These are phyloP conservation scores for Nicotiana knightiana DNA, from an alignment of 257 asterid genomes.

Conservation along the genomic window DNA sequence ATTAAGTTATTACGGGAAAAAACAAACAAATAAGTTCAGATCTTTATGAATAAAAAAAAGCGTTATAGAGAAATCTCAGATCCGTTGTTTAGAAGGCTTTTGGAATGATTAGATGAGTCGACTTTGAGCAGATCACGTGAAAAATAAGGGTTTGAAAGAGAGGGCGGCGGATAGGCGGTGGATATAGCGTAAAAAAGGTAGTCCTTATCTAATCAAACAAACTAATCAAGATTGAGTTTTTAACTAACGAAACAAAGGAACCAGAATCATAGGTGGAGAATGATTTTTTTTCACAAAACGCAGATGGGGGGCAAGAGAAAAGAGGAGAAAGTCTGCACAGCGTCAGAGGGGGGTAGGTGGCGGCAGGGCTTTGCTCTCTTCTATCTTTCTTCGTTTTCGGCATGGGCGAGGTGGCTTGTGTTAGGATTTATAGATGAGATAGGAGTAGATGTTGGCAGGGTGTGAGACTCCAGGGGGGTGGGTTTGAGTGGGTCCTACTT, in stretches of 20 bases:
- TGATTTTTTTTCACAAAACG: neutral
- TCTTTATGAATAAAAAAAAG: neutral
- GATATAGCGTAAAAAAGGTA: neutral
- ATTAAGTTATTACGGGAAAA: neutral
- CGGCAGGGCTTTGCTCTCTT: neutral
- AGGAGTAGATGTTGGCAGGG: neutral
- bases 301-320: neutral
- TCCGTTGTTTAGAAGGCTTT: neutral
- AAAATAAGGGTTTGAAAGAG: neutral
- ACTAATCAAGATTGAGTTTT: neutral
- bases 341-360: neutral
- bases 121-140: neutral
- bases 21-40: neutral
- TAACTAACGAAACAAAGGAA: neutral
- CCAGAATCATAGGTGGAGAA: neutral
- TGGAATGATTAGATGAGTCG: neutral
- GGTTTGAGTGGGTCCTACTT: neutral
- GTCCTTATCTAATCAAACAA: constrained; percentile 10
- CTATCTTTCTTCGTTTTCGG: neutral
- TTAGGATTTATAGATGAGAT: constrained; percentile 44
- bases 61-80: constrained; percentile 8
- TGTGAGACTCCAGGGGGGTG: neutral
- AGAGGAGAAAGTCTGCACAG: neutral
- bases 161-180: neutral
- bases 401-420: constrained; percentile 10